phyloP scores from a whole-genome alignment of 768 basidiomycete genomes.

The Hericium coralloides region DNA sequence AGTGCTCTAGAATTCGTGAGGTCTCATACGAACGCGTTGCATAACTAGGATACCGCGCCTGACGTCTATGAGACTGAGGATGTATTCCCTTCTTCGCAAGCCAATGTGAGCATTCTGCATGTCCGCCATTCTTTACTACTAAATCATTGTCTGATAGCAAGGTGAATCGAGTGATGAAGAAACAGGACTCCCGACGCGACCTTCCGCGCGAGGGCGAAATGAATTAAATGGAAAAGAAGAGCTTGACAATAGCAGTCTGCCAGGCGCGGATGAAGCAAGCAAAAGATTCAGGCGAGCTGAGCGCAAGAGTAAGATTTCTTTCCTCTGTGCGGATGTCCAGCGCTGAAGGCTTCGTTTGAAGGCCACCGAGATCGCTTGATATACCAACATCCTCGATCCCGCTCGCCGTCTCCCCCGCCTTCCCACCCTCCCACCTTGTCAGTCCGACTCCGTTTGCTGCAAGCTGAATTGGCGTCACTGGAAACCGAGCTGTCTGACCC shows the following conservation, averaged over 20 bases:
- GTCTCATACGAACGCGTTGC: not conserved
- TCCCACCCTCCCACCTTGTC: constrained; percentile 25
- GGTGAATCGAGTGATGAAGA: constrained; percentile 67
- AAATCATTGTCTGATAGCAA: constrained; percentile 29
- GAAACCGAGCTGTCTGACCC: constrained; percentile 81
- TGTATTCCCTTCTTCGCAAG: constrained; percentile 43
- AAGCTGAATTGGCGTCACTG: constrained; percentile 69
- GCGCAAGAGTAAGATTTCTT: constrained; percentile 31
- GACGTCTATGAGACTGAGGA: constrained; percentile 94
- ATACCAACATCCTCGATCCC: constrained; percentile 65
- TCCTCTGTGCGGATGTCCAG: not conserved
- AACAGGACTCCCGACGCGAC: constrained; percentile 29
- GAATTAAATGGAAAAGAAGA: constrained; percentile 45
- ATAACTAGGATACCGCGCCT: constrained; percentile 76
- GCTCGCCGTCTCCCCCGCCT: constrained; percentile 38
- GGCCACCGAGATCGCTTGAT: constrained; percentile 37
- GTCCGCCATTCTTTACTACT: not conserved
- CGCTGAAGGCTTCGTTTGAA: constrained; percentile 20
- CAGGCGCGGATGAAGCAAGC: constrained; percentile 58
- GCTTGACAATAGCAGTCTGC: constrained; percentile 57
- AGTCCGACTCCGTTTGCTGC: constrained; percentile 45
- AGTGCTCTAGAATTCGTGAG: not conserved
- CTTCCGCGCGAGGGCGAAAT: constrained; percentile 28
- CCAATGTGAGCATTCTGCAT: constrained; percentile 35
- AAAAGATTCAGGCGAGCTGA: constrained; percentile 68